A percentile compares a stretch with the other conserved stretches of the same genome.
These are phyloP conservation scores for Leishmania mexicana DNA, from an alignment of 208 protist genomes.

Conservation along the genomic window DNA sequence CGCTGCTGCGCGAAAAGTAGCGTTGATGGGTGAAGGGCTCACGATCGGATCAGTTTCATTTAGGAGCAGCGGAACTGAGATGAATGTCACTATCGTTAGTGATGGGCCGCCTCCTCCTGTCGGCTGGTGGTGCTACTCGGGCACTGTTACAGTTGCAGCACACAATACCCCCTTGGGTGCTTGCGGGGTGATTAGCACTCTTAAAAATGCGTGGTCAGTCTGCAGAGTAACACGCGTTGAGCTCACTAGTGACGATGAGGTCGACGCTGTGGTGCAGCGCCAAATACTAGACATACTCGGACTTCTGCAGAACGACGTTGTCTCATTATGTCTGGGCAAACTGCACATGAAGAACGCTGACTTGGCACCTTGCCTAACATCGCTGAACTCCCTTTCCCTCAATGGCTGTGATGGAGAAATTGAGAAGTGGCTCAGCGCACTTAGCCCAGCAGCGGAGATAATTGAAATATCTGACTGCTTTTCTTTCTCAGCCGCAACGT, in stretches of 20 bases:
- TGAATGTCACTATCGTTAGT: background rate
- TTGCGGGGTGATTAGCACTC: background rate
- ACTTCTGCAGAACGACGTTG: background rate
- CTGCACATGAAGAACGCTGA: slow-evolving; percentile 7
- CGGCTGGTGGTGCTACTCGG: slow-evolving; percentile 19
- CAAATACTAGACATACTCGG: background rate
- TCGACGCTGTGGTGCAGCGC: background rate
- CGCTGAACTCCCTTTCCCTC: slow-evolving; percentile 3
- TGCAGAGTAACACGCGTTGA: background rate
- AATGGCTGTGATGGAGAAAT: slow-evolving; percentile 5
- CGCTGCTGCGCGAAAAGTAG: background rate
- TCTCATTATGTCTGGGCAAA: slow-evolving; percentile 1
- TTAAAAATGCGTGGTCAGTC: background rate
- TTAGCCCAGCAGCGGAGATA: slow-evolving; percentile 3
- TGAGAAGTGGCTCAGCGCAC: background rate
- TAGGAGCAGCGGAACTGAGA: background rate
- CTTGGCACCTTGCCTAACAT: background rate
- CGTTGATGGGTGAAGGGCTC: background rate
- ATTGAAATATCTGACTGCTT: slow-evolving; percentile 18
- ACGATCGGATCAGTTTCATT: background rate
- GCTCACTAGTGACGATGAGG: slow-evolving; percentile 16
- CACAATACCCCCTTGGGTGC: slow-evolving; percentile 1
- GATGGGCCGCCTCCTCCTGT: slow-evolving; percentile 11
- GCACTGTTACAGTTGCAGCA: background rate
- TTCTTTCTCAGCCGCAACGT: background rate